Evolutionary conservation across 805 yeast genomes (phyloP), one percentile per base, ranked within the genome.

Genomic region (Candida yuanshanica): DNA sequence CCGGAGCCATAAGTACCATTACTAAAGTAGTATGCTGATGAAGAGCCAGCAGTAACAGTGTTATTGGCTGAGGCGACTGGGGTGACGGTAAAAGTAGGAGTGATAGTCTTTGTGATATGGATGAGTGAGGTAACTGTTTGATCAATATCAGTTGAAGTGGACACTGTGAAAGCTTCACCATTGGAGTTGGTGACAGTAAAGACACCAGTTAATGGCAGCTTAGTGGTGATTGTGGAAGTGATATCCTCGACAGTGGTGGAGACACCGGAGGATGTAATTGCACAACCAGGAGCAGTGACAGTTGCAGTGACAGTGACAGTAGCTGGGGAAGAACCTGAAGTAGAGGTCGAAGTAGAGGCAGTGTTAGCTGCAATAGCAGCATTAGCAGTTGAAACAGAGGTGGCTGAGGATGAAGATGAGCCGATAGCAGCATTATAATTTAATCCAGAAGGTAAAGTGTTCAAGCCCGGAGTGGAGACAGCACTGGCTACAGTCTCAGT

Each of bases 41-140:
- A 11, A 18, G n/a, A 7, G 7, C 21, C 21, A 18, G 33, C 33
- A 29, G 33, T 7, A 16, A 21, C 20, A 9, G 27, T 34, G 27
- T 13, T 20, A 20, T 8, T 32, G 26, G 37, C 29, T 13, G 22
- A 73, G 72, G 5, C 65, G 20, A 52, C 68, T 5, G 45, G 49
- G 26, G 62, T 56, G 26, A 68, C 67, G 12, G 69, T 69, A 2
- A 13, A 6, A 5, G 41, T 26, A 20, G 39, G 33, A 16, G 12
- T 14, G 7, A 42, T 18, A 4, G 51, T 48, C 13, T 54, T 48
- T 8, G 60, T 53, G 16, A 49, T 14, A 29, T 42, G 43, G 16
- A 49, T 39, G 14, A 42, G 37, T 22, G 37, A 36, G 2, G 60
- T 55, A 8, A 51, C 40, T 8, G 58, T 54, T 36, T 53, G 55